Base-by-base conservation (phyloP, 139 green algal genomes). In the Raphidocelis subcapitata region DNA sequence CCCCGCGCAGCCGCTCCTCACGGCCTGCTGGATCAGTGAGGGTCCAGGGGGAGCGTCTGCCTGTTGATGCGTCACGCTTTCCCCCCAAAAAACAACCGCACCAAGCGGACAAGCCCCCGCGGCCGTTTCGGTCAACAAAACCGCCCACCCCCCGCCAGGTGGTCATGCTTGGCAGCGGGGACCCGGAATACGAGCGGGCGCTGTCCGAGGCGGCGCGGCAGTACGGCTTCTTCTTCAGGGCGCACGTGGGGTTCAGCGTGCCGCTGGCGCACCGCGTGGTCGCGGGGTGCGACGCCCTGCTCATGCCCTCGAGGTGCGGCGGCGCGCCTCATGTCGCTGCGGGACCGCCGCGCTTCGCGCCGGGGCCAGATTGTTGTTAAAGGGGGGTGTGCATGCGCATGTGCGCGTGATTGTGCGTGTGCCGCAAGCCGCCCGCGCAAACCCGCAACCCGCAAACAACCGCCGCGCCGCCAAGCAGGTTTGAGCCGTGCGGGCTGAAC, bases 401-500 rank as follows among this genome's bases (percentile, higher is more conserved):
- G 21, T 23, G 3, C 28, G 28, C 37, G 3, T n/a, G 59, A 28
- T 29, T 44, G 10, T 62, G 55, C 55, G 28, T 18, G 16, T n/a
- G 26, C 28, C 26, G 16, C 55, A 32, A 29, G 16, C 26, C 24
- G 15, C 55, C 2, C 0, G 14, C 55, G 24, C 51, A 21, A 59
- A 23, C 20, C 26, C 55, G 8, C 26, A 62, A 28, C 5, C 26
- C n/a, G 8, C 55, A 16, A 62, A 29, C 14, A 28, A 31, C 10
- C 26, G 10, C 55, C 16, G 55, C 55, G 55, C 32, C 10, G 44
- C 3, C 29, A 67, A 26, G 46, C 12, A 84, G 91, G 37, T 97
- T 97, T 72, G 92, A 97, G 88, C 92, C 92, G 0, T 97, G 92
- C 76, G 92, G 92, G 1, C 82, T 97, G 15, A 97, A 93, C 65